Conservation (phyloP, 2,329 filamentous ascomycete species). For the Clarireedia monteithiana region DNA sequence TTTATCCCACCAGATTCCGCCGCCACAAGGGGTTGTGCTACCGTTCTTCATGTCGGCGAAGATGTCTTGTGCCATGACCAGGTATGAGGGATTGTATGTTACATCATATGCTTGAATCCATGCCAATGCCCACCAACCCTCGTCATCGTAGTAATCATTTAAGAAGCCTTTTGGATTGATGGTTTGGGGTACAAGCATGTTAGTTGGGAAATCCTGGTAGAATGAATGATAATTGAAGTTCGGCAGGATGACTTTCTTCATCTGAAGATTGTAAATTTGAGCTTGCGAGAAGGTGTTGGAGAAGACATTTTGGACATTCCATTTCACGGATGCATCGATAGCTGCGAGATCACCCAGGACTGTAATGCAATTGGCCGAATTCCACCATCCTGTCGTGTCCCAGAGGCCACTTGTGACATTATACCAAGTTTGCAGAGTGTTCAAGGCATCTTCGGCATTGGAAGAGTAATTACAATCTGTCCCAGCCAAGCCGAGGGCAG, state of each 20-base stretch:
- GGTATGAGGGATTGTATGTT: slow-evolving; percentile 42
- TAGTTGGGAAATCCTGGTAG: not conserved
- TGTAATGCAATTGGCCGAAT: slow-evolving; percentile 59
- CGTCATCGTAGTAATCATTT: slow-evolving; percentile 51
- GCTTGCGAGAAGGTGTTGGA: slow-evolving; percentile 34
- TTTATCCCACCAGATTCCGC: slow-evolving; percentile 48
- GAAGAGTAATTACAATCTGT: not conserved
- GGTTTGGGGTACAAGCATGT: not conserved
- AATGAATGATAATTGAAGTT: slow-evolving; percentile 19
- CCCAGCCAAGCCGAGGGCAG: not conserved
- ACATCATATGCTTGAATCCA: slow-evolving; percentile 51
- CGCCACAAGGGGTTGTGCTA: slow-evolving; percentile 41
- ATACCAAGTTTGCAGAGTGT: slow-evolving; percentile 54
- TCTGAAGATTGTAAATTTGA: slow-evolving; percentile 21
- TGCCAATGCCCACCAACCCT: slow-evolving; percentile 57
- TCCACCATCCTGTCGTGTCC: slow-evolving; percentile 65
- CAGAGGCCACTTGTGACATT: slow-evolving; percentile 52
- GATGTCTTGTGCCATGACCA: slow-evolving; percentile 43
- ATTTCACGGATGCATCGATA: slow-evolving; percentile 29
- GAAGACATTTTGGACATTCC: slow-evolving; percentile 33
- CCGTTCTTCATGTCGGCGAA: slow-evolving; percentile 50
- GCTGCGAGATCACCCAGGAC: slow-evolving; percentile 44
- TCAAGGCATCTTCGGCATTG: slow-evolving; percentile 29
- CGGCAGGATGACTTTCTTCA: slow-evolving; percentile 19
- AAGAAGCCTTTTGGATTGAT: slow-evolving; percentile 35